A percentile compares a stretch with the other conserved stretches of the same genome.
Conservation (phyloP, 2,329 filamentous ascomycete species). For the Sarocladium brachiariae region DNA sequence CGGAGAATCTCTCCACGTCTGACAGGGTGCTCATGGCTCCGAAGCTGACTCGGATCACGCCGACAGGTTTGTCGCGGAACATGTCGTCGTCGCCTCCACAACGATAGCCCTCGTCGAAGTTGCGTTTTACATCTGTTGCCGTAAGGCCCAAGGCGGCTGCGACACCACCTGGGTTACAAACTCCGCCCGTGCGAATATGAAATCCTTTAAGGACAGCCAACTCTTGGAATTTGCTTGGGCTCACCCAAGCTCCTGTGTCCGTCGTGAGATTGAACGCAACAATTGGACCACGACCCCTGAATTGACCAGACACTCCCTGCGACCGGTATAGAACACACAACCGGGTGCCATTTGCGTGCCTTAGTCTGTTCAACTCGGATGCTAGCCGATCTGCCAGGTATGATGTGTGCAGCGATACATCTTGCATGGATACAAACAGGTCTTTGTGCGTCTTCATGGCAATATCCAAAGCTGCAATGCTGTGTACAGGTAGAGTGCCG, state of each 20-base stretch:
- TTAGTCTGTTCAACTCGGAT: slow-evolving; percentile 48
- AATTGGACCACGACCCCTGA: slow-evolving; percentile 61
- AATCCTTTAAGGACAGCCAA: slow-evolving; percentile 71
- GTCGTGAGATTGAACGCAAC: slow-evolving; percentile 78
- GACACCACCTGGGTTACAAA: slow-evolving; percentile 89
- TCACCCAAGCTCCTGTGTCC: slow-evolving; percentile 64
- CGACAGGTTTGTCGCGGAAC: slow-evolving; percentile 77
- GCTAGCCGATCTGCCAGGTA: slow-evolving; percentile 56
- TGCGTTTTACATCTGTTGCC: slow-evolving; percentile 74
- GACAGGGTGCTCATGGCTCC: slow-evolving; percentile 79
- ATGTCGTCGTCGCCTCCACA: slow-evolving; percentile 81
- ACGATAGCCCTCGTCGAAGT: slow-evolving; percentile 77
- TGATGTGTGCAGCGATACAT: slow-evolving; percentile 64
- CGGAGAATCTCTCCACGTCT: slow-evolving; percentile 67
- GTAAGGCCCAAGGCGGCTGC: slow-evolving; percentile 65
- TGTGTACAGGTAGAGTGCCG: slow-evolving; percentile 86
- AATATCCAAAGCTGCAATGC: slow-evolving; percentile 71
- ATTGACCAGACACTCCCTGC: slow-evolving; percentile 12
- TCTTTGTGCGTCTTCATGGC: slow-evolving; percentile 63
- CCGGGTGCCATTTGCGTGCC: slow-evolving; percentile 59
- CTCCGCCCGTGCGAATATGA: slow-evolving; percentile 77
- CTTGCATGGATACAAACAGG: slow-evolving; percentile 65
- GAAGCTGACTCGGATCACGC: slow-evolving; percentile 76
- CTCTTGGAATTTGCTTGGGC: slow-evolving; percentile 81
- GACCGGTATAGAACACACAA: slow-evolving; percentile 63